Percentiles rank a stretch among this genome's conserved stretches.
Evolutionary conservation across 108 stramenopile species (phyloP).

Genomic region (Nitzschia palea): DNA sequence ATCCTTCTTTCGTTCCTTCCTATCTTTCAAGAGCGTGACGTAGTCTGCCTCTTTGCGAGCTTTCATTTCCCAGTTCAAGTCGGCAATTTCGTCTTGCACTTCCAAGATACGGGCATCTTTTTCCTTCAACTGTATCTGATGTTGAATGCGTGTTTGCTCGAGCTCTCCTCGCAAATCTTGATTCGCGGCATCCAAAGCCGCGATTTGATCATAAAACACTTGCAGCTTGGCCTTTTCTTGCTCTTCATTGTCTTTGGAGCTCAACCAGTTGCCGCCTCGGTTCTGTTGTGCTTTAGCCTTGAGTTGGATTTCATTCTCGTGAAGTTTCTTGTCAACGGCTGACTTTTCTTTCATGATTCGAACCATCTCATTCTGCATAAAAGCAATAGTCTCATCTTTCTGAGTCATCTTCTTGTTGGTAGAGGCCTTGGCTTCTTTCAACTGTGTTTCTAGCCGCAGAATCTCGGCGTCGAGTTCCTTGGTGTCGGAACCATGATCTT

Average conservation of each 20-base stretch:
- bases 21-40: conserved; percentile 21
- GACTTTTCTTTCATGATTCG: conserved; percentile 38
- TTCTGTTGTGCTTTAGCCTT: too few species aligned
- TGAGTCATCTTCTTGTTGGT: conserved; percentile 23
- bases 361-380: conserved; percentile 44
- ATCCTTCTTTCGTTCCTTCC: conserved; percentile 27
- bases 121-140: conserved; percentile 24
- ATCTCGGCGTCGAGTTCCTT: conserved; percentile 29
- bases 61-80: conserved; percentile 25
- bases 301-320: conserved; percentile 2
- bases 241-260: conserved; percentile 9
- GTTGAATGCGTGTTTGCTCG: conserved; percentile 6
- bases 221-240: conserved; percentile 21
- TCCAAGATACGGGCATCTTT: conserved; percentile 27
- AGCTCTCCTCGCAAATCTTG: conserved; percentile 24
- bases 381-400: conserved; percentile 37
- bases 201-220: conserved; percentile 13
- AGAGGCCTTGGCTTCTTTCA: conserved; percentile 12
- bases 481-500: conserved; percentile 16
- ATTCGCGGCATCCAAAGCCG: conserved; percentile 26
- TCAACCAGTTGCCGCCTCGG: too few species aligned
- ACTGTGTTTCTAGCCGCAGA: conserved; percentile 12
- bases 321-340: conserved; percentile 12
- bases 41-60: conserved; percentile 30
- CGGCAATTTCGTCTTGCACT: conserved; percentile 17